Evolutionary conservation across 495 filamentous ascomycete genomes (phyloP).

Genomic region (Halenospora varia): DNA sequence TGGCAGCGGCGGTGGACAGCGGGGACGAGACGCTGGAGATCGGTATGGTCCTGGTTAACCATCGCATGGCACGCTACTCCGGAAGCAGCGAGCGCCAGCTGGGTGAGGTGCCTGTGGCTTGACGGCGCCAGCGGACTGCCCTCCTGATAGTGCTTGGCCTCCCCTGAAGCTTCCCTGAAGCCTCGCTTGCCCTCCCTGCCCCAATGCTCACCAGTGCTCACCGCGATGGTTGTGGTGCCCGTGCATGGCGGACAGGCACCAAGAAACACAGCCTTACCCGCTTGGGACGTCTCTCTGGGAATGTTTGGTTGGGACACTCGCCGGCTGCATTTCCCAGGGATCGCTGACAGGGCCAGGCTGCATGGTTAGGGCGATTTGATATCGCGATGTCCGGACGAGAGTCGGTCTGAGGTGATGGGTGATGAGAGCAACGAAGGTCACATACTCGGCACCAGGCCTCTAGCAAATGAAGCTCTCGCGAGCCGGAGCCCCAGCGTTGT

Average conservation of each 20-base stretch:
- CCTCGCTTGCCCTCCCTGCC: background rate
- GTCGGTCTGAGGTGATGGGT: background rate
- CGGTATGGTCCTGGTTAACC: background rate
- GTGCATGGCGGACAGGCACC: background rate
- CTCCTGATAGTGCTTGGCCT: background rate
- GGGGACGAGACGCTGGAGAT: too few relatives aligned
- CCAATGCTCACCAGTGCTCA: background rate
- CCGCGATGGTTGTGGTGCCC: background rate
- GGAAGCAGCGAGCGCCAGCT: background rate
- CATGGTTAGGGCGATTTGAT: conserved; percentile 10
- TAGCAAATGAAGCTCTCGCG: background rate
- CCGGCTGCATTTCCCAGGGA: conserved; percentile 11
- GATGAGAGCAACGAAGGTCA: background rate
- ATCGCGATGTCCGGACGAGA: conserved; percentile 18
- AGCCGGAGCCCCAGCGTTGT: too few relatives aligned
- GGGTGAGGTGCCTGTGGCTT: background rate
- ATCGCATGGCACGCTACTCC: background rate
- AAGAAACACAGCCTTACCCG: conserved; percentile 17
- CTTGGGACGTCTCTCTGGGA: conserved; percentile 5
- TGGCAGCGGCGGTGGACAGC: too few relatives aligned
- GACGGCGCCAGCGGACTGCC: background rate
- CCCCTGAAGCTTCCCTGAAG: background rate
- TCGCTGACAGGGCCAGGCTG: conserved; percentile 2
- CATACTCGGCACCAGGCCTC: too few relatives aligned
- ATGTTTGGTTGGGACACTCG: conserved; percentile 11